Base-by-base conservation (phyloP, 371 early-diverging fungal species). In the Apophysomyces variabilis region DNA sequence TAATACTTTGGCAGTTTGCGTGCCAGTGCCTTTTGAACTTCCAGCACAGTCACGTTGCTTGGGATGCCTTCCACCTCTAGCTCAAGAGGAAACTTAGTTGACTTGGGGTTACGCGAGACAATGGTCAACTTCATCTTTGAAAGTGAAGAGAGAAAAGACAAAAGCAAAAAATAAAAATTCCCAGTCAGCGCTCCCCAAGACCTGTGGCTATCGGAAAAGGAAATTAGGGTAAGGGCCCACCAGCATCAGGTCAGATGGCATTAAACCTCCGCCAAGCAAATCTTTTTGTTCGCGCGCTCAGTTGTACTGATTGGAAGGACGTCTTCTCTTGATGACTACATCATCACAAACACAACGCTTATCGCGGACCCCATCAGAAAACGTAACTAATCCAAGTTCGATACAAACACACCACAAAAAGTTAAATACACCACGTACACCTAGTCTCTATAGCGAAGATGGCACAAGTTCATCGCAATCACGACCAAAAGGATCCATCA, bases 21-120 rank as follows among this genome's bases (percentile, higher is more conserved):
- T 38, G 80, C 75, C 62, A 95, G 81, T 0, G 90, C 90, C 58
- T 71, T 67, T 65, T 82, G 79, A 60, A 94, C 85, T 37, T 90
- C 87, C 37, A 82, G 82, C 35, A 90, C 89, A 3, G 80, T 87
- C 26, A 89, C 84, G 57, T 75, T 80, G 32, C 77, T 76, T 3
- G 85, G 68, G 0, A 77, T 64, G 1, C 86, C 85, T 4, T 62
- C 64, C 38, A 93, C 64, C 47, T 92, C 92, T 18, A 93, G 73
- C 1, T 82, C 83, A 38, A 91, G 62, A 32, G 91, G 92, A 57
- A 87, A 87, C 50, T 71, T 74, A 13, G 56, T 65, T 4, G 79
- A 77, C 64, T 83, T 80, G 47, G 79, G 71, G 47, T 76, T 76
- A 61, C 83, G 79, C 57, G 79, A 74, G 37, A 69, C 70, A 66